Conservation (phyloP, 345 rosid genomes). For the Boechera stricta region DNA sequence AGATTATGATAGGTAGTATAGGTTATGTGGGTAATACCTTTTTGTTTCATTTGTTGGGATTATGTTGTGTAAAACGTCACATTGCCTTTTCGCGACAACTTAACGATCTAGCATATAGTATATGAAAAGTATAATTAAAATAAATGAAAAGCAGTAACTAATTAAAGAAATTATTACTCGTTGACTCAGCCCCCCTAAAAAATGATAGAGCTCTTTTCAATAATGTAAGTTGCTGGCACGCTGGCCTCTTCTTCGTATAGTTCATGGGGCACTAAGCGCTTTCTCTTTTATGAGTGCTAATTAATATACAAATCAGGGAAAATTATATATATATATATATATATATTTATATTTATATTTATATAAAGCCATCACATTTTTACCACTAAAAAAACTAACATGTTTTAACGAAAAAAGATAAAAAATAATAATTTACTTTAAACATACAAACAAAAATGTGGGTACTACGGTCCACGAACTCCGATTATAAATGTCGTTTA, state of each 20-base stretch:
- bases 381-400: not conserved
- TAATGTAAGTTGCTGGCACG: constrained; percentile 29
- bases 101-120: not conserved
- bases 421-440: too few relatives aligned
- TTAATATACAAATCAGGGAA: constrained; percentile 10
- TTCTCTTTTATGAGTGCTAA: not conserved
- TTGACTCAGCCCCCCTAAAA: not conserved
- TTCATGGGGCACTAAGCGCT: constrained; percentile 24
- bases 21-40: not conserved
- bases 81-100: not conserved
- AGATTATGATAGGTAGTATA: constrained; percentile 13
- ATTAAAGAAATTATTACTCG: not conserved
- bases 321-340: not conserved
- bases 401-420: not conserved
- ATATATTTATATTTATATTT: too few relatives aligned
- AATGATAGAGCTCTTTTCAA: not conserved
- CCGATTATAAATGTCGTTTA: too few relatives aligned
- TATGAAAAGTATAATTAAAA: constrained; percentile 14
- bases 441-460: too few relatives aligned
- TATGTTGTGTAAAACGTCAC: constrained; percentile 22
- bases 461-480: too few relatives aligned
- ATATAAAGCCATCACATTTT: not conserved
- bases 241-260: constrained; percentile 29
- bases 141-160: not conserved
- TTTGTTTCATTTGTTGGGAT: constrained; percentile 16